A percentile compares a stretch with the other conserved stretches of the same genome.
Conservation (phyloP, 495 filamentous ascomycete genomes). For the Usnea hakonensis region DNA sequence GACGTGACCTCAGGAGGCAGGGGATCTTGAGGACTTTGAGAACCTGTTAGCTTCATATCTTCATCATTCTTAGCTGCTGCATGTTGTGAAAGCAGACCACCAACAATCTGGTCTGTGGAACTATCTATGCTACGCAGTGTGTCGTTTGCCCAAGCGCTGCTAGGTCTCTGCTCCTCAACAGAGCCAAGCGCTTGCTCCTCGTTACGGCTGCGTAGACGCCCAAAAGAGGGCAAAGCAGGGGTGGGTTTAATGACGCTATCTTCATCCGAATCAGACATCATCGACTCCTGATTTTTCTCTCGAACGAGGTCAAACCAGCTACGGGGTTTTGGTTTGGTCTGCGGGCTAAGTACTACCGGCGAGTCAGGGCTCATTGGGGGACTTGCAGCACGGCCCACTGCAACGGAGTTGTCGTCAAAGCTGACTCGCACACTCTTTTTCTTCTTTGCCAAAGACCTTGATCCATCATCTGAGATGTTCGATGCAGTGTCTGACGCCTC, state of each 20-base stretch:
- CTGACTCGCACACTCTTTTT: conserved; percentile 74
- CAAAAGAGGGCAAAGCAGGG: conserved; percentile 74
- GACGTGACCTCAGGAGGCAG: conserved; percentile 60
- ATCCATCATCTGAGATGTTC: conserved; percentile 51
- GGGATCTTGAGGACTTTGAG: conserved; percentile 42
- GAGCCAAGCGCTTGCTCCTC: conserved; percentile 26
- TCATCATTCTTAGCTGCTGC: conserved; percentile 35
- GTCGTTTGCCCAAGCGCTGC: conserved; percentile 4
- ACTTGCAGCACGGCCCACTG: conserved; percentile 53
- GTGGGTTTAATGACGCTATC: conserved; percentile 65
- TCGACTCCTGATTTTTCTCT: conserved; percentile 38
- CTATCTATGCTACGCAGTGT: conserved; percentile 6
- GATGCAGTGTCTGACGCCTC: conserved; percentile 56
- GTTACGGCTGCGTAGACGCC: conserved; percentile 55
- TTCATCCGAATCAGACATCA: conserved; percentile 44
- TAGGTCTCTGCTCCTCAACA: conserved; percentile 1
- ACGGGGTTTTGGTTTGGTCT: conserved; percentile 28
- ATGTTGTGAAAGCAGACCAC: conserved; percentile 49
- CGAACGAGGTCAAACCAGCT: conserved; percentile 12
- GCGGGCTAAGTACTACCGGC: conserved; percentile 40
- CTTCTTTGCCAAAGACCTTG: conserved; percentile 35
- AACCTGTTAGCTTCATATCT: conserved; percentile 26
- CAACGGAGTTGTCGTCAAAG: conserved; percentile 67
- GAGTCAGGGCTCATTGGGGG: conserved; percentile 45
- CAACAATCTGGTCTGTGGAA: conserved; percentile 52